A percentile compares a stretch with the other conserved stretches of the same genome.
Evolutionary conservation across 306 rosid species (phyloP).

Genomic region (Mimosa bimucronata): DNA sequence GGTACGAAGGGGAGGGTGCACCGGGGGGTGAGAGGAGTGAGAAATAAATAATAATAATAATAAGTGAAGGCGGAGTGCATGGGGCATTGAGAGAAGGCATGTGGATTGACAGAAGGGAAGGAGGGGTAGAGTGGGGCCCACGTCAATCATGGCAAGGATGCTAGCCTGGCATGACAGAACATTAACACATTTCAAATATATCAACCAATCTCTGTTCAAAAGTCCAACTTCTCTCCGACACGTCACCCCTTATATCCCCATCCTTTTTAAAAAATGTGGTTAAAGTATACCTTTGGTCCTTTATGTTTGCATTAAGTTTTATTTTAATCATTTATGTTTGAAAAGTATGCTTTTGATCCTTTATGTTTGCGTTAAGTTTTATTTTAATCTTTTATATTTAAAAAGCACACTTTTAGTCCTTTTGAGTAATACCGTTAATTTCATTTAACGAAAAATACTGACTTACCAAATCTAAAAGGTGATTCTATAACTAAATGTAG

Average conservation of each 20-base stretch:
- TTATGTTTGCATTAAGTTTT: no score
- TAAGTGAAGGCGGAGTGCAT: slow-evolving; percentile 57
- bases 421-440: no score
- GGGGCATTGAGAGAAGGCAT: slow-evolving; percentile 64
- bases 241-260: slow-evolving; percentile 15
- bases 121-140: slow-evolving; percentile 55
- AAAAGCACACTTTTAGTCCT: no score
- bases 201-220: neutral
- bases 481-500: no score
- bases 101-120: slow-evolving; percentile 68
- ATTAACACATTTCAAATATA: slow-evolving; percentile 46
- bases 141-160: slow-evolving; percentile 58
- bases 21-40: slow-evolving; percentile 22
- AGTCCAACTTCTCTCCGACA: slow-evolving; percentile 1
- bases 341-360: no score
- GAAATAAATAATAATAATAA: slow-evolving; percentile 46
- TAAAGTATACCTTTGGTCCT: no score
- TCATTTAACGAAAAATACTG: no score
- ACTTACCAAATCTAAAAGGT: no score
- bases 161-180: slow-evolving; percentile 80
- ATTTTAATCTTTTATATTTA: no score
- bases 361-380: no score
- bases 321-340: no score
- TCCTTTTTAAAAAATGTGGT: no score
- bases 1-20: slow-evolving; percentile 38